Evolutionary conservation across 768 basidiomycete genomes (phyloP).

Genomic region (Rhodotorula diobovata): DNA sequence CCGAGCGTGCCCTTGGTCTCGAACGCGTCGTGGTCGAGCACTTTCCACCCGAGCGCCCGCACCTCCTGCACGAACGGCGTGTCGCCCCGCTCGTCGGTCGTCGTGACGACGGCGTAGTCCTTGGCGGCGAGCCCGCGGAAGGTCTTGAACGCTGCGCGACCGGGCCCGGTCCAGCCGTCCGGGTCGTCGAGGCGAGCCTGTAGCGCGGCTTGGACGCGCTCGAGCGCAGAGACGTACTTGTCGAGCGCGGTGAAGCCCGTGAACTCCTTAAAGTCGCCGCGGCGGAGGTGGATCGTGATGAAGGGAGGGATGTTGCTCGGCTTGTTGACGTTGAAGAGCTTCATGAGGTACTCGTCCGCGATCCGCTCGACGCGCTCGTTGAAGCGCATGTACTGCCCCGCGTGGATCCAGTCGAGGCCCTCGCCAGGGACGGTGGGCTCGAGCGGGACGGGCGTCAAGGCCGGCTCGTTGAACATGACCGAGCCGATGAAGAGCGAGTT

Average conservation of each 20-base stretch:
- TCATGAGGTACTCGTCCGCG: constrained; percentile 25
- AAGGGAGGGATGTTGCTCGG: constrained; percentile 24
- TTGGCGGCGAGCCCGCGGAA: neutral
- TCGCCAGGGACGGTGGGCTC: constrained; percentile 21
- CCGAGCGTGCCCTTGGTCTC: constrained; percentile 19
- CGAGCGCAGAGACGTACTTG: constrained; percentile 27
- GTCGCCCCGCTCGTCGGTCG: constrained; percentile 34
- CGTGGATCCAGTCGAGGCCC: constrained; percentile 21
- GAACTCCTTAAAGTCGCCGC: constrained; percentile 38
- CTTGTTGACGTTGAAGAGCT: constrained; percentile 10
- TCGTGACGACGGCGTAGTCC: constrained; percentile 27
- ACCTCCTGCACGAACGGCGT: constrained; percentile 21
- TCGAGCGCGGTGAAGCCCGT: constrained; percentile 31
- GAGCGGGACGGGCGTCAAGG: neutral
- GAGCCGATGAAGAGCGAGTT: constrained; percentile 37
- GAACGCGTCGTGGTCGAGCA: constrained; percentile 33
- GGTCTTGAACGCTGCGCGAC: neutral
- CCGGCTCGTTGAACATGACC: constrained; percentile 30
- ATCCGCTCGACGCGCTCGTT: constrained; percentile 10
- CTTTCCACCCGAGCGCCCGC: constrained; percentile 24
- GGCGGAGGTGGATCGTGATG: constrained; percentile 36
- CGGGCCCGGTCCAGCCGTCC: constrained; percentile 9
- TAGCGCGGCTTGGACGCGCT: neutral
- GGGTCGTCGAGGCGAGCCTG: constrained; percentile 23
- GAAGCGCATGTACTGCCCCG: constrained; percentile 32